Evolutionary conservation across 768 basidiomycete genomes (phyloP), one percentile per base, ranked within the genome.

Genomic region (Porphyrellus cyaneotinctus): DNA sequence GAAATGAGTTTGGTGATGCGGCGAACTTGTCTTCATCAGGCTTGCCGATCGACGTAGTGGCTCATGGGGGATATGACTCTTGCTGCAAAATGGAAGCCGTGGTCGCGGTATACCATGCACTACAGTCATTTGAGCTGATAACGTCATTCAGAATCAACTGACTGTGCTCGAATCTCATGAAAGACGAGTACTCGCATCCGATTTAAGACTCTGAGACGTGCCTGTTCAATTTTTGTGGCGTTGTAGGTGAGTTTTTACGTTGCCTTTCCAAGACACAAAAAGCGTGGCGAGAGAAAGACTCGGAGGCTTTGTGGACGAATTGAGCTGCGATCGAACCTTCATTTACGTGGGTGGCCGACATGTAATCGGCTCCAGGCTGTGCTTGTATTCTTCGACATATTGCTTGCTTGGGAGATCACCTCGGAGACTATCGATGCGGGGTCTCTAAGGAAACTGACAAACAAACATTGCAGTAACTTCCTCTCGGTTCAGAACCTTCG

Each of bases 321-420:
- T 36, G 30, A 32, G 32, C 32, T 44, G 20, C 47, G 48, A 56
- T 35, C 36, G 13, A 36, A 46, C 28, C 24, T 15, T 45, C 9
- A n/a, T 41, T 59, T 65, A 59, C 57, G 55, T 54, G 53, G 13
- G 30, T 35, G 31, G 17, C 13, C 28, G 10, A 53, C 32, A 51
- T 63, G 60, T 65, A 63, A 65, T 63, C 51, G 54, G 52, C 49
- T 52, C 48, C 18, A 31, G 12, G 43, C 24, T 39, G 26, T 17
- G 24, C 43, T 46, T 17, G 14, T 59, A 30, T 42, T 22, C 39
- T 58, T 42, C 31, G 36, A 41, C 32, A 35, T 41, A 60, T 36
- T 47, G 20, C 37, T 43, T 22, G 26, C 30, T 37, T 43, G 24
- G 15, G 30, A 45, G 31, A 22, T 31, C 23, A 38, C 17, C 11